Evolutionary conservation across 306 rosid genomes (phyloP), one percentile per base, ranked within the genome.

Genomic region (Inga oerstediana): DNA sequence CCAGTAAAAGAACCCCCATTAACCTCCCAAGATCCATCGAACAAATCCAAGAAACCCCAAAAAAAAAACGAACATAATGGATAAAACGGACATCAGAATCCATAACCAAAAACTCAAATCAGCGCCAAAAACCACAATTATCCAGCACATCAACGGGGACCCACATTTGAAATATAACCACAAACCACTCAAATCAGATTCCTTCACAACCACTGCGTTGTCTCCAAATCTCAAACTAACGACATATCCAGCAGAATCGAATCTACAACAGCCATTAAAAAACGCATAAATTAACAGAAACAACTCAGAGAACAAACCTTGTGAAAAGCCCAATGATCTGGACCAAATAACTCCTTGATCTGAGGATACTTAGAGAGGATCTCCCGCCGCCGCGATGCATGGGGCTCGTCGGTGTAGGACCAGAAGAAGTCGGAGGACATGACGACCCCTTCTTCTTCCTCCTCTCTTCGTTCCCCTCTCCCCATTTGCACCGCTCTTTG

Each of bases 351-450:
- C 65, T 92, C 83, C 68, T 92, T 92, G 79, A 95, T 91, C 61
- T 91, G 98, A 87, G 99, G 99, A 85, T 95, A 90, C 82, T 87
- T 90, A 68, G 93, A 91, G 90, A 95, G 99, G 76, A 95, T 95
- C 90, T 89, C 91, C 82, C 98, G 97, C 41, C 99, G 93, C 68
- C 98, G 89, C 24, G 97, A 83, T 72, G 97, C 96, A 74, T 93
- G 99, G 45, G 99, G 99, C 83, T 95, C 98, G 8, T 95, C 99
- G 3, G 97, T 91, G 84, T 92, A 95, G 0, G 99, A 92, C 98
- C 99, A 95, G 83, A 95, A 93, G 85, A 95, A 95, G 80, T 91
- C 97, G 0, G 84, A 89, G 0, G 98, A 88, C 94, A 89, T 89
- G 35, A 84, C 90, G 6, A 91, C 98, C 19, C 82, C 96, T n/a